Percentiles rank a stretch among this genome's conserved stretches.
Conservation (phyloP, 257 asterid species). For the Fraxinus cuspidata region DNA sequence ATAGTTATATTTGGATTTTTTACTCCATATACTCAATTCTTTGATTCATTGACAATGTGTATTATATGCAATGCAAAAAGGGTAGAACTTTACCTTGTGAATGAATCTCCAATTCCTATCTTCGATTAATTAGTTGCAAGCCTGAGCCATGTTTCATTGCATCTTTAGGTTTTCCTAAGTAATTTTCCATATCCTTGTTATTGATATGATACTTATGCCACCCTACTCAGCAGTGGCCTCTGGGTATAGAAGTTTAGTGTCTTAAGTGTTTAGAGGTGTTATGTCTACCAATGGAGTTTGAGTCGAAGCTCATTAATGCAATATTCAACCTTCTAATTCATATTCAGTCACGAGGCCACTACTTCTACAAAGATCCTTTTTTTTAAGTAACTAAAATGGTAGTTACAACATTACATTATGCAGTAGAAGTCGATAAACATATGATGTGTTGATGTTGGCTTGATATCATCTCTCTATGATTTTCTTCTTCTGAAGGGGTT, state of each 20-base stretch:
- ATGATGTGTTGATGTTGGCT: not conserved
- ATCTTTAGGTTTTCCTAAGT: not conserved
- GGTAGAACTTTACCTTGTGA: not conserved
- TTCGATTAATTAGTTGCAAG: not conserved
- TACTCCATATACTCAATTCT: not conserved
- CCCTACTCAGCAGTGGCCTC: not conserved
- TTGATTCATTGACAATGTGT: not conserved
- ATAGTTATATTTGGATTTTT: not conserved
- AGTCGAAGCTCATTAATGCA: conserved; percentile 1
- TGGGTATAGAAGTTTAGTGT: not conserved
- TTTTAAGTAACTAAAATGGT: not conserved
- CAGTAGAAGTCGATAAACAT: not conserved
- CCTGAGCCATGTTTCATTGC: not conserved
- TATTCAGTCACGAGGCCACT: not conserved
- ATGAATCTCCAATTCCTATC: not conserved
- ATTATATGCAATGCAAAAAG: not conserved
- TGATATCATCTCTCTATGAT: not conserved
- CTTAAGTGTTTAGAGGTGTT: not conserved
- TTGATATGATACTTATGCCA: not conserved
- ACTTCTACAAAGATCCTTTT: not conserved
- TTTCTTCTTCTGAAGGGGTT: not conserved
- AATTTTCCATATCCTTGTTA: not conserved
- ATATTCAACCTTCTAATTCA: not conserved
- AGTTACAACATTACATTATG: not conserved
- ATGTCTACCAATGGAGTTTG: not conserved